Evolutionary conservation across 257 asterid genomes (phyloP), one percentile per base, ranked within the genome.

Genomic region (Ilex aquifolium): DNA sequence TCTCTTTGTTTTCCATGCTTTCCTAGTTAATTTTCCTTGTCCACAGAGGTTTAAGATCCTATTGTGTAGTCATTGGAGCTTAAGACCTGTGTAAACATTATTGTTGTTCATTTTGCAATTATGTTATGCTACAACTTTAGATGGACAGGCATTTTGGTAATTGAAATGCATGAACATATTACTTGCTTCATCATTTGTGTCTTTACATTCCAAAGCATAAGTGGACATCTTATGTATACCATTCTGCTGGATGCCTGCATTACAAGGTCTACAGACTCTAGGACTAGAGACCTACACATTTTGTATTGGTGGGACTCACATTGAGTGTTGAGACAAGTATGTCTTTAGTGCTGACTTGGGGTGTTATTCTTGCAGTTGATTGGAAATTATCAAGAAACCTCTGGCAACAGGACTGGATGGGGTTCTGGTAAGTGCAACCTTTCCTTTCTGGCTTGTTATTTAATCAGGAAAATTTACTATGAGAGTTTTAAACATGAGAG

Each of bases 371-470:
- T 73, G 61, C 87, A 91, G 98, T 85, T 91, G 77, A 83, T 91
- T 13, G 98, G 97, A 60, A 92, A 92, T 80, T 92, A 85, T 82
- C 98, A 89, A 83, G 98, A 92, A 77, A 79, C 89, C 13, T 65
- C 61, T 66, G 95, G 97, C 73, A 69, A 61, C 74, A 85, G 72
- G 85, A 81, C 91, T 52, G 98, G 98, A 62, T 92, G 97, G 97
- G 98, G 98, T 64, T 74, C 98, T 31, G 97, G 98, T 92, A 71
- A 77, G 88, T 76, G 21, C 60, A 56, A 40, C 30, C 6, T 32
- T 55, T 44, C 48, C 55, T 67, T 70, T 31, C 51, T 8, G 40
- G 46, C 44, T 21, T 13, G 46, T 57, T 17, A 48, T 54, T 42
- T 48, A 49, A 29, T 64, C 10, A 14, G 52, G 13, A 46, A 46